Evolutionary conservation across 2,329 filamentous ascomycete species (phyloP).

Genomic region (Nigrospora osmanthi): DNA sequence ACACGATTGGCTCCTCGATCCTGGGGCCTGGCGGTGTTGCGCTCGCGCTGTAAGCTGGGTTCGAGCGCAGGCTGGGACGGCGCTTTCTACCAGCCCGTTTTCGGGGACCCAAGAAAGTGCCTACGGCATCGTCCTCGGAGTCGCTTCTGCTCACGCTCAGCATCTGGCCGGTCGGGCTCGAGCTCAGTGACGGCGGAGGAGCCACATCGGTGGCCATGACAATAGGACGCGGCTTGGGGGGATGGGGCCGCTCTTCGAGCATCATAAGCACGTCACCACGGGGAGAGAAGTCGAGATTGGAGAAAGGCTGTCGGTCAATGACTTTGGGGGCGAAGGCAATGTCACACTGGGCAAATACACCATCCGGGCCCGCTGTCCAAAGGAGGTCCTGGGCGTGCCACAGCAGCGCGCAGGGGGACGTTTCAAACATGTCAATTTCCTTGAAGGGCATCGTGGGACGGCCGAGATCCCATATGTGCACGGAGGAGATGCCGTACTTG

Average conservation of each 20-base stretch:
- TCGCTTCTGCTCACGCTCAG: constrained; percentile 53
- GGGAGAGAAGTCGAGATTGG: constrained; percentile 52
- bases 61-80: constrained; percentile 33
- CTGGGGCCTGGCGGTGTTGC: constrained; percentile 43
- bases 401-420: constrained; percentile 47
- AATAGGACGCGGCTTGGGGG: constrained; percentile 29
- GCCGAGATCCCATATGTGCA: constrained; percentile 64
- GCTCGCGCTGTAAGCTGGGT: constrained; percentile 34
- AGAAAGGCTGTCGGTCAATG: constrained; percentile 55
- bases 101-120: constrained; percentile 47
- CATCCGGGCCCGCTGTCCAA: constrained; percentile 58
- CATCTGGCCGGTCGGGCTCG: constrained; percentile 40
- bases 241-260: constrained; percentile 47
- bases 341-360: constrained; percentile 57
- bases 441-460: constrained; percentile 60
- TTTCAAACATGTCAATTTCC: constrained; percentile 53
- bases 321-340: constrained; percentile 55
- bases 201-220: constrained; percentile 12
- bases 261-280: constrained; percentile 53
- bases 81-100: constrained; percentile 31
- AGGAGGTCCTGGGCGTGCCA: constrained; percentile 60
- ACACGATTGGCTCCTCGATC: constrained; percentile 35
- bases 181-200: constrained; percentile 34
- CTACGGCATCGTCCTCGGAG: constrained; percentile 57
- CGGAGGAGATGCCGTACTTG: constrained; percentile 46